Base-by-base conservation (phyloP, 2,329 filamentous ascomycete genomes). In the Diaporthe sp. region DNA sequence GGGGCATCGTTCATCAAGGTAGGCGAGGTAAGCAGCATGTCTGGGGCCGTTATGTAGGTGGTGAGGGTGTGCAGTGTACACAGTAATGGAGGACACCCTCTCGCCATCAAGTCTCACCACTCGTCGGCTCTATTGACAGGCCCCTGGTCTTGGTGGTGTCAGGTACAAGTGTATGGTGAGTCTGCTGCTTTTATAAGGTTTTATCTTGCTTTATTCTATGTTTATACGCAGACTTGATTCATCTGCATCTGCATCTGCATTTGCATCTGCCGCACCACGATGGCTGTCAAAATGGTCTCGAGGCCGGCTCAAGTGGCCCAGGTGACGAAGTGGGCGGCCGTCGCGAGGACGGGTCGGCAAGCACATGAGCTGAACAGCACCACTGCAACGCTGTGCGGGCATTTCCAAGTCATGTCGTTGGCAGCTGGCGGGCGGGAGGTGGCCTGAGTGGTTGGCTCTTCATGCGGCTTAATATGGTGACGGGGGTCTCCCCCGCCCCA, bases 281-380 rank as follows among this genome's bases (percentile, higher is more conserved):
- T 50, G 47, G 30, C 45, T 52, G 22, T 68, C 64, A 22, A 38
- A 8, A 40, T n/a, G 47, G 64, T 54, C 64, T 54, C 30, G 64
- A 52, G 64, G 64, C 45, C 30, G n/a, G 45, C 30, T 50, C 64
- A 15, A 30, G 64, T 50, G 30, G 64, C 30, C n/a, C 64, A 68
- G 64, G 64, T 68, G 64, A 54, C 47, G 30, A 40, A 68, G 64
- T 45, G 33, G 47, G 45, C 64, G 47, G 47, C 47, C 64, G 45
- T 68, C 47, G 64, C 64, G 47, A 68, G 64, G 64, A 68, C 47
- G 47, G 64, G 64, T 54, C 64, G 64, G 64, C 47, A 68, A 68
- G 64, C 64, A 68, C 64, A 68, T 68, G 64, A 68, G 64, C 64
- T 68, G 64, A 68, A 68, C 33, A 68, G 64, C 64, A 68, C 64